Conservation (phyloP, 2,329 filamentous ascomycete species). For the Mariannaea sp. region DNA sequence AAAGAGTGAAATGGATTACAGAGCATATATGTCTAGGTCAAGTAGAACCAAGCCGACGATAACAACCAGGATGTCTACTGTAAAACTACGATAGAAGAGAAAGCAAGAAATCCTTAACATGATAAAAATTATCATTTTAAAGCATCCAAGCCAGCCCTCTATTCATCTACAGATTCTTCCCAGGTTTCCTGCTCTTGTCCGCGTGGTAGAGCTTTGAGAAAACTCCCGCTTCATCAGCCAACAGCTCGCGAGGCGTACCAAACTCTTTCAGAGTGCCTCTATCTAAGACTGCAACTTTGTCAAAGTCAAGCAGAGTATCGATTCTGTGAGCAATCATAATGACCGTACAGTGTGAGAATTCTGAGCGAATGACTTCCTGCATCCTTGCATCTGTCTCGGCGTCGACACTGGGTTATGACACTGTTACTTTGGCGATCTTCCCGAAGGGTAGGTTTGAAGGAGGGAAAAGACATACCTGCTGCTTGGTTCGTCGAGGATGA, state of each 20-base stretch:
- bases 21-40: too few relatives aligned
- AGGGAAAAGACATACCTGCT: slow-evolving; percentile 39
- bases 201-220: slow-evolving; percentile 35
- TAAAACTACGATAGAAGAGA: too few relatives aligned
- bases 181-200: slow-evolving; percentile 24
- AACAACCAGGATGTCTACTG: too few relatives aligned
- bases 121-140: too few relatives aligned
- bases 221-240: slow-evolving; percentile 25
- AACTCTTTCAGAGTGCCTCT: slow-evolving; percentile 38
- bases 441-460: too few relatives aligned
- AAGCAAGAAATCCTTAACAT: too few relatives aligned
- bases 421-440: slow-evolving; percentile 14
- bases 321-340: slow-evolving; percentile 44
- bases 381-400: slow-evolving; percentile 38
- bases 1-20: too few relatives aligned
- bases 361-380: slow-evolving; percentile 38
- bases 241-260: slow-evolving; percentile 34
- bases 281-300: slow-evolving; percentile 41
- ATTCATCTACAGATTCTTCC: not conserved
- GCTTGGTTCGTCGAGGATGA: slow-evolving; percentile 47
- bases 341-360: slow-evolving; percentile 40
- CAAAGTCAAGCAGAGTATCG: slow-evolving; percentile 43
- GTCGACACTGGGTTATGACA: slow-evolving; percentile 34
- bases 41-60: too few relatives aligned
- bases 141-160: too few relatives aligned